phyloP scores from a whole-genome alignment of 257 asterid genomes.

The Nemophila menziesii region DNA sequence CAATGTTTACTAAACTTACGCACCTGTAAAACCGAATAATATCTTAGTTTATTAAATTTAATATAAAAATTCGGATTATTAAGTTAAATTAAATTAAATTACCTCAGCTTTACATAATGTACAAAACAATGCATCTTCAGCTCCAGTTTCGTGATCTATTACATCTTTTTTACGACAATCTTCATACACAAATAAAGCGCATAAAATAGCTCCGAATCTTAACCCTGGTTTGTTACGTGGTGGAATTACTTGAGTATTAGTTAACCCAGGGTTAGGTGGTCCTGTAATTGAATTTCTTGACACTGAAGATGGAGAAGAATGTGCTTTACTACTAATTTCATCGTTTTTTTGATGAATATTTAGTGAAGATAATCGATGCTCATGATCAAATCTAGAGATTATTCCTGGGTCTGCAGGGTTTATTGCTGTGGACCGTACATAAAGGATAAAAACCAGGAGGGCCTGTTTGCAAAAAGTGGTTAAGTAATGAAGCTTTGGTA shows the following conservation, averaged over 20 bases:
- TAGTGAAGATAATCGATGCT: constrained; percentile 35
- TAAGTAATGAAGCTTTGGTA: not conserved
- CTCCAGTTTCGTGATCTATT: constrained; percentile 46
- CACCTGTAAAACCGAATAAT: constrained; percentile 32
- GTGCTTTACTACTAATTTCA: constrained; percentile 52
- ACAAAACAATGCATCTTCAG: constrained; percentile 95
- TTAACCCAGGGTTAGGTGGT: constrained; percentile 50
- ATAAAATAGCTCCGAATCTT: constrained; percentile 50
- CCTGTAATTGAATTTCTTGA: constrained; percentile 64
- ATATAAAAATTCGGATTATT: too few relatives aligned
- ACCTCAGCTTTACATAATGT: constrained; percentile 97
- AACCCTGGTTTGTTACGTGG: constrained; percentile 34
- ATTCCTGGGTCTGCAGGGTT: constrained; percentile 99
- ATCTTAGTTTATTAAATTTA: too few relatives aligned
- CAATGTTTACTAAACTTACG: constrained; percentile 96
- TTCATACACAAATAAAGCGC: constrained; percentile 66
- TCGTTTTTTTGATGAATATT: constrained; percentile 47
- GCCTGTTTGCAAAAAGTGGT: too few relatives aligned
- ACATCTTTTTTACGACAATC: constrained; percentile 72
- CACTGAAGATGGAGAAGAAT: constrained; percentile 60
- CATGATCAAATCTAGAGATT: constrained; percentile 63
- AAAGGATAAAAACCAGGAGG: constrained; percentile 69
- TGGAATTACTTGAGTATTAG: constrained; percentile 33
- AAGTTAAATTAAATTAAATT: constrained; percentile 11
- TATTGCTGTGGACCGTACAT: constrained; percentile 88